Evolutionary conservation across 805 yeast species (phyloP).

Genomic region (Pichia sporocuriosa): DNA sequence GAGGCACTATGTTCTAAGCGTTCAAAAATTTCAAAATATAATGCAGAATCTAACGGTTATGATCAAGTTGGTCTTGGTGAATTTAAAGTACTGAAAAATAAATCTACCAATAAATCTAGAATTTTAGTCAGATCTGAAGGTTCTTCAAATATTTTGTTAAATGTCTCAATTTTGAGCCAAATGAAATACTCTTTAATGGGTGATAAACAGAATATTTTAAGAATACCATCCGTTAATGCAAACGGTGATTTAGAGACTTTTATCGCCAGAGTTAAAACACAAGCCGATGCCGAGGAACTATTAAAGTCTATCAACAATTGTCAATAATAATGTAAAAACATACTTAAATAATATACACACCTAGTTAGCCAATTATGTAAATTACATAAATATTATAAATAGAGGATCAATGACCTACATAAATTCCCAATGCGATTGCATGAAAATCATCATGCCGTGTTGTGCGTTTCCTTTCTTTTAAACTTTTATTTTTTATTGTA

Average conservation of each 20-base stretch:
- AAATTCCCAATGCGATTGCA: neutral
- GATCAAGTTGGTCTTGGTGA: slow-evolving; percentile 74
- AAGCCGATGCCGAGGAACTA: slow-evolving; percentile 57
- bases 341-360: neutral
- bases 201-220: slow-evolving; percentile 52
- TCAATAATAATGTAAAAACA: slow-evolving; percentile 12
- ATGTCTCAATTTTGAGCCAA: slow-evolving; percentile 51
- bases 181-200: slow-evolving; percentile 57
- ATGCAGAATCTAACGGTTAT: slow-evolving; percentile 48
- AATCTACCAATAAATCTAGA: slow-evolving; percentile 56
- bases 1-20: slow-evolving; percentile 54
- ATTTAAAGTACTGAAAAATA: slow-evolving; percentile 60
- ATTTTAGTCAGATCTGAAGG: slow-evolving; percentile 84
- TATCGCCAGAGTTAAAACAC: slow-evolving; percentile 69
- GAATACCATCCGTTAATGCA: slow-evolving; percentile 55
- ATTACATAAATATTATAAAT: no score
- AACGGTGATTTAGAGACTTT: slow-evolving; percentile 59
- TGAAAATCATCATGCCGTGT: neutral
- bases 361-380: no score
- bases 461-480: neutral
- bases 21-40: slow-evolving; percentile 62
- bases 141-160: slow-evolving; percentile 69
- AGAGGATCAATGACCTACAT: no score
- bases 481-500: neutral
- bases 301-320: slow-evolving; percentile 25